These are phyloP conservation scores for Adansonia madagascariensis DNA, from an alignment of 441 rosid genomes.

Conservation along the genomic window DNA sequence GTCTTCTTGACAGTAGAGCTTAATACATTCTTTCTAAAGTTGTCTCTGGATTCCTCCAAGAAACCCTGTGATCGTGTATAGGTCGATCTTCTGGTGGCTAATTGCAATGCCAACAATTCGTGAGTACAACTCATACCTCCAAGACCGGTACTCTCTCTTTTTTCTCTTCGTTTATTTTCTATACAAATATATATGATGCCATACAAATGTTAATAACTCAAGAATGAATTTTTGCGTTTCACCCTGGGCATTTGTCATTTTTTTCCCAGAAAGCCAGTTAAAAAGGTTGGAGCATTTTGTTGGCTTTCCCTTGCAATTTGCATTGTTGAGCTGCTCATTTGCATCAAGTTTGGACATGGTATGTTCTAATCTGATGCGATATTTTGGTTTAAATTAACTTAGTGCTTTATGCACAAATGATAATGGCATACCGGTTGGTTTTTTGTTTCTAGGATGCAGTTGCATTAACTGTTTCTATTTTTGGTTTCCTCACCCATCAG, in stretches of 20 bases:
- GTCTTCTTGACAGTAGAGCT: conserved; percentile 92
- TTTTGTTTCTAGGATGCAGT: neutral
- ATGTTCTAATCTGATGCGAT: conserved; percentile 15
- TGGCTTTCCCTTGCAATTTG: conserved; percentile 98
- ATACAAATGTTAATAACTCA: neutral
- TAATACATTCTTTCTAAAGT: conserved; percentile 97
- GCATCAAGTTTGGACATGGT: conserved; percentile 99
- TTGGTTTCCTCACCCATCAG: conserved; percentile 37
- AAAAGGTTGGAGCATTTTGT: conserved; percentile 97
- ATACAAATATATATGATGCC: neutral
- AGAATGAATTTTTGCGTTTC: neutral
- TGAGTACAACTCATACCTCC: conserved; percentile 95
- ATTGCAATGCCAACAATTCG: conserved; percentile 96
- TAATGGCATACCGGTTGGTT: neutral
- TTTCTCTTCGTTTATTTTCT: conserved; percentile 10
- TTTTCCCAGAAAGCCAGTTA: conserved; percentile 66
- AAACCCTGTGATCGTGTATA: conserved; percentile 85
- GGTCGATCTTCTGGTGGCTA: conserved; percentile 97
- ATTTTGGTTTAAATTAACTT: neutral
- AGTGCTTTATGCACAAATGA: neutral
- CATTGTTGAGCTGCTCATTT: conserved; percentile 94
- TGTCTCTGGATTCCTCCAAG: conserved; percentile 97
- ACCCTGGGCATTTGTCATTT: neutral
- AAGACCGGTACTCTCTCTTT: conserved; percentile 65
- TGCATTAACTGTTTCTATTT: neutral